Conservation (phyloP, 805 yeast genomes). For the Debaryomyces tyrocola region DNA sequence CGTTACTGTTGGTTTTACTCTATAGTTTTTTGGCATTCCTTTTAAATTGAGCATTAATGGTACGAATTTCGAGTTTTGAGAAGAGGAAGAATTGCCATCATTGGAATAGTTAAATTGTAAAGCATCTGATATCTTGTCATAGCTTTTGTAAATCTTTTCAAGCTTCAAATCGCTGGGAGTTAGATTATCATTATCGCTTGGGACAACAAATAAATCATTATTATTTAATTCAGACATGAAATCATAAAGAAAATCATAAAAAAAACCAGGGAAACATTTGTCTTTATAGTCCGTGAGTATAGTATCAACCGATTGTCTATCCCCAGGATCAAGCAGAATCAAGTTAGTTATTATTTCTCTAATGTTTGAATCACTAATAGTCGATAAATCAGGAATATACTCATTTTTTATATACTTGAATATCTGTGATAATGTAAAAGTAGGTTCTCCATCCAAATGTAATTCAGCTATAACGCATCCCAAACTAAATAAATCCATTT, state of each 20-base stretch:
- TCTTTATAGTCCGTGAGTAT: constrained; percentile 53
- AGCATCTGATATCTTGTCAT: constrained; percentile 40
- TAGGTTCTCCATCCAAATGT: constrained; percentile 80
- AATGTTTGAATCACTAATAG: constrained; percentile 51
- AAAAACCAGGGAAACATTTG: constrained; percentile 62
- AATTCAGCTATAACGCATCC: constrained; percentile 93
- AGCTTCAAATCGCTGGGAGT: constrained; percentile 49
- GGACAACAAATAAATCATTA: constrained; percentile 12
- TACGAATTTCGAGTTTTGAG: constrained; percentile 5
- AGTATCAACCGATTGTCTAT: constrained; percentile 56
- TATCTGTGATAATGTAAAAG: constrained; percentile 82
- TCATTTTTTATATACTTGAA: constrained; percentile 78
- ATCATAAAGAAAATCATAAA: constrained; percentile 68
- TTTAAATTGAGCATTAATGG: constrained; percentile 51
- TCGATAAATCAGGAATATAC: constrained; percentile 60
- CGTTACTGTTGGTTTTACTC: constrained; percentile 35
- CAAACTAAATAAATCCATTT: constrained; percentile 79
- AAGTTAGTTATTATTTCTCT: constrained; percentile 59
- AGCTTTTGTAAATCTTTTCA: constrained; percentile 57
- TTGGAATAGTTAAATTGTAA: constrained; percentile 22
- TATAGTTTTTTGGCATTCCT: constrained; percentile 48
- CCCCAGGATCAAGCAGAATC: constrained; percentile 61
- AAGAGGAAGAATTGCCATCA: not conserved
- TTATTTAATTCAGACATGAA: constrained; percentile 47
- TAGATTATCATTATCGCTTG: constrained; percentile 14